A percentile compares a stretch with the other conserved stretches of the same genome.
Conservation (phyloP, 441 rosid species). For the Lepidium campestre region DNA sequence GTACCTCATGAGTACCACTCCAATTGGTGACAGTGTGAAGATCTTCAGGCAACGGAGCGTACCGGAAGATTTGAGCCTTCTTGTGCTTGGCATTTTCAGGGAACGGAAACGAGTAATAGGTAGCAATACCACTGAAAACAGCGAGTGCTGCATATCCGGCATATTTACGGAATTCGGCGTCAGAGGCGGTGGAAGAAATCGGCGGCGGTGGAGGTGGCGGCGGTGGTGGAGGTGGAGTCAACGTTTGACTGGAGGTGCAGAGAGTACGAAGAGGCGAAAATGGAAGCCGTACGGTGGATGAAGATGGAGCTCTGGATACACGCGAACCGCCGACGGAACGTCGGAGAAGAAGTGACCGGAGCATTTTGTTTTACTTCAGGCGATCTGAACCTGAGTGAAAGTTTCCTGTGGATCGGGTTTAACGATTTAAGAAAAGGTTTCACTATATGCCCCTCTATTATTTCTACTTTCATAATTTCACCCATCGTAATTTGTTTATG, state of each 20-base stretch:
- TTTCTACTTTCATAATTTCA: not conserved
- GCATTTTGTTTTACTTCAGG: conserved; percentile 28
- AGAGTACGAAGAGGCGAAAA: conserved; percentile 31
- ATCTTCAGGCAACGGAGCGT: conserved; percentile 90
- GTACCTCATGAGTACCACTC: conserved; percentile 99
- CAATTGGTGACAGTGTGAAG: conserved; percentile 93
- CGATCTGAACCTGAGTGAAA: conserved; percentile 22
- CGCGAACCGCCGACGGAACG: conserved; percentile 24
- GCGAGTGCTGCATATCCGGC: conserved; percentile 77
- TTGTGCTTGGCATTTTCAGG: conserved; percentile 78
- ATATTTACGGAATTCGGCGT: conserved; percentile 68
- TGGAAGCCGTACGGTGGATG: conserved; percentile 17
- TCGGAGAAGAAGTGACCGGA: conserved; percentile 32
- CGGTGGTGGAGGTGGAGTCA: conserved; percentile 22
- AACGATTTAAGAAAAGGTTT: not conserved
- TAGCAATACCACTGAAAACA: conserved; percentile 71
- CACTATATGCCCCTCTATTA: not conserved
- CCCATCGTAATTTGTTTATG: not conserved
- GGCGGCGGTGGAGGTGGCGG: conserved; percentile 25
- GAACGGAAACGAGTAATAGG: conserved; percentile 90
- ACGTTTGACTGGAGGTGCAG: conserved; percentile 28
- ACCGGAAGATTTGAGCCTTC: conserved; percentile 84
- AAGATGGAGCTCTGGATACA: conserved; percentile 8
- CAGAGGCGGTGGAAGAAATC: conserved; percentile 42
- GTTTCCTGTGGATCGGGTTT: conserved; percentile 13